Percentiles rank a stretch among this genome's conserved stretches.
These are phyloP conservation scores for Epichloe aotearoae DNA, from an alignment of 2,329 filamentous ascomycete species.

Conservation along the genomic window DNA sequence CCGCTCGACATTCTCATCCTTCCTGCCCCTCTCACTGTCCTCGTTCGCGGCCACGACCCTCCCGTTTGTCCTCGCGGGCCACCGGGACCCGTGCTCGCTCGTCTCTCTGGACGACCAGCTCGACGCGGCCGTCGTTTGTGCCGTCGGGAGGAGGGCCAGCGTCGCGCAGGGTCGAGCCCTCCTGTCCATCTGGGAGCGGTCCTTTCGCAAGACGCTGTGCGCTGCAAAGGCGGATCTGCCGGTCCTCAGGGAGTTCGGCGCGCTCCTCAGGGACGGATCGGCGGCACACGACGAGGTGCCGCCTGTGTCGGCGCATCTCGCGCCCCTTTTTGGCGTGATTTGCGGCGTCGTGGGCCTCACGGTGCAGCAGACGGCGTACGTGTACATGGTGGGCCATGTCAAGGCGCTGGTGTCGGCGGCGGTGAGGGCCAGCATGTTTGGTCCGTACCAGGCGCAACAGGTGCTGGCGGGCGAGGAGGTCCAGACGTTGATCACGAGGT, in stretches of 20 bases:
- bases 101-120: constrained; percentile 56
- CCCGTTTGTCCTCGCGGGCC: constrained; percentile 59
- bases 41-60: constrained; percentile 60
- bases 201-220: constrained; percentile 35
- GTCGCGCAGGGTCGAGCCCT: constrained; percentile 64
- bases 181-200: constrained; percentile 63
- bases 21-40: constrained; percentile 56
- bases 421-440: constrained; percentile 64
- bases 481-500: constrained; percentile 40
- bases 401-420: constrained; percentile 66
- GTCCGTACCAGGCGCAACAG: constrained; percentile 67
- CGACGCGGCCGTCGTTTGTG: constrained; percentile 64
- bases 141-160: constrained; percentile 64
- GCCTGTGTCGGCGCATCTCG: constrained; percentile 48
- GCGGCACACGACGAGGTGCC: constrained; percentile 23
- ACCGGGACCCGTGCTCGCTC: constrained; percentile 40
- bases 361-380: constrained; percentile 52
- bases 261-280: constrained; percentile 18
- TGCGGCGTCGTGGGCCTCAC: constrained; percentile 47
- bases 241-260: constrained; percentile 23
- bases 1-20: constrained; percentile 40
- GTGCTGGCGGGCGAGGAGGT: constrained; percentile 50
- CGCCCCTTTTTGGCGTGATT: constrained; percentile 55
- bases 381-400: constrained; percentile 64
- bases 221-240: constrained; percentile 11